These are phyloP conservation scores for Excoecaria agallocha DNA, from an alignment of 345 rosid species.

Conservation along the genomic window DNA sequence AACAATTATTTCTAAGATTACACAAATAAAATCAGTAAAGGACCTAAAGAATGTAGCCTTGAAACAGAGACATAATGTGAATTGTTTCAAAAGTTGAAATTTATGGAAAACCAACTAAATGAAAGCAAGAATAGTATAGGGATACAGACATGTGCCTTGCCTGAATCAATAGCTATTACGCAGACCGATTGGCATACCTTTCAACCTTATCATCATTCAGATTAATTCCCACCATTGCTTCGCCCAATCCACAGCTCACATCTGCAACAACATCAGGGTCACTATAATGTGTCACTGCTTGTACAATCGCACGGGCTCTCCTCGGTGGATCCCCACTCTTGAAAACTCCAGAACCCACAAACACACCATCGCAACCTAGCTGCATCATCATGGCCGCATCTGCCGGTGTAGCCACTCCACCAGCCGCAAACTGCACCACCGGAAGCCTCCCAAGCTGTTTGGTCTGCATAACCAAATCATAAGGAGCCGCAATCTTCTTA, in stretches of 20 bases:
- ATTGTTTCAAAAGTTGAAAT: neutral
- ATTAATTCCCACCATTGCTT: constrained; percentile 38
- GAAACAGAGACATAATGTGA: neutral
- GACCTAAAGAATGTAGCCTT: neutral
- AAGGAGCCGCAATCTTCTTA: constrained; percentile 45
- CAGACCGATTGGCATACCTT: constrained; percentile 34
- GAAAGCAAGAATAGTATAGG: neutral
- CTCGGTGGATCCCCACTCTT: constrained; percentile 32
- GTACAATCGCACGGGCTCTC: constrained; percentile 32
- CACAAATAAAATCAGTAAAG: neutral
- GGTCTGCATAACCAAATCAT: constrained; percentile 34
- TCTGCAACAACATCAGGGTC: constrained; percentile 29
- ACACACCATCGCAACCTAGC: constrained; percentile 33
- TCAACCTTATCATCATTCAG: constrained; percentile 34
- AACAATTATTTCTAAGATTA: neutral
- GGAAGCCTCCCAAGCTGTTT: constrained; percentile 32
- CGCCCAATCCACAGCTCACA: constrained; percentile 37
- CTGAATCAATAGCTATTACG: constrained; percentile 22
- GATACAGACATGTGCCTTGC: constrained; percentile 42
- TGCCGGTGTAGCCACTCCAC: constrained; percentile 32
- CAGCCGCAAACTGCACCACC: constrained; percentile 32
- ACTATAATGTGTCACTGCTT: constrained; percentile 33
- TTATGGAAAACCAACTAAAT: neutral
- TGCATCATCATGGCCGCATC: constrained; percentile 36
- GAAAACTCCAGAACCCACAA: constrained; percentile 35